A percentile compares a stretch with the other conserved stretches of the same genome.
These are phyloP conservation scores for Breynia disticha DNA, from an alignment of 441 rosid genomes.

Conservation along the genomic window DNA sequence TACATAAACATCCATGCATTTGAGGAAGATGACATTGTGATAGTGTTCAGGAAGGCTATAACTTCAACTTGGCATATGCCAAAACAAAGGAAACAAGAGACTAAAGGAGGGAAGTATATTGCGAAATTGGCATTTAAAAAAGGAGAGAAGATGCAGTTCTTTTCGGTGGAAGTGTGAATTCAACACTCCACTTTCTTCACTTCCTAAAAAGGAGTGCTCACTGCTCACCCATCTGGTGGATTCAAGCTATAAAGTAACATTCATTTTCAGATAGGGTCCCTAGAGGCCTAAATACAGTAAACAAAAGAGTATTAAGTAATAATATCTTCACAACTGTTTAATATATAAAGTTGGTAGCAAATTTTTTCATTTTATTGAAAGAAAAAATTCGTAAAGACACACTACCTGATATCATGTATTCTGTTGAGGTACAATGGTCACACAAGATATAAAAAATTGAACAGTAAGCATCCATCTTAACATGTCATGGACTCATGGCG, in stretches of 20 bases:
- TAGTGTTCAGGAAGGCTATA: conserved; percentile 5
- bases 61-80: neutral
- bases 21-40: conserved; percentile 29
- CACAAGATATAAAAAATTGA: no score
- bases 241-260: conserved; percentile 30
- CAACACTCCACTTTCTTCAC: conserved; percentile 16
- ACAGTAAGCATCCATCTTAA: no score
- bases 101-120: no score
- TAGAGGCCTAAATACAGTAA: neutral
- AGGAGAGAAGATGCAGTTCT: neutral
- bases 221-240: conserved; percentile 18
- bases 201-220: conserved; percentile 36
- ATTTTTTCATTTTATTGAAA: no score
- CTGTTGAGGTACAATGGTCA: no score
- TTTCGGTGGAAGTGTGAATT: conserved; percentile 22
- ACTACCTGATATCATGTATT: no score
- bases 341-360: no score
- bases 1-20: conserved; percentile 13
- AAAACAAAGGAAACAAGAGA: conserved; percentile 1
- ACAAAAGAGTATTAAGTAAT: neutral
- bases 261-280: conserved; percentile 10
- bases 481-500: no score
- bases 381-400: no score
- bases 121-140: no score
- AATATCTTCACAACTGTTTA: no score